These are phyloP conservation scores for Claviceps sp. DNA, from an alignment of 2,329 filamentous ascomycete genomes.

Conservation along the genomic window DNA sequence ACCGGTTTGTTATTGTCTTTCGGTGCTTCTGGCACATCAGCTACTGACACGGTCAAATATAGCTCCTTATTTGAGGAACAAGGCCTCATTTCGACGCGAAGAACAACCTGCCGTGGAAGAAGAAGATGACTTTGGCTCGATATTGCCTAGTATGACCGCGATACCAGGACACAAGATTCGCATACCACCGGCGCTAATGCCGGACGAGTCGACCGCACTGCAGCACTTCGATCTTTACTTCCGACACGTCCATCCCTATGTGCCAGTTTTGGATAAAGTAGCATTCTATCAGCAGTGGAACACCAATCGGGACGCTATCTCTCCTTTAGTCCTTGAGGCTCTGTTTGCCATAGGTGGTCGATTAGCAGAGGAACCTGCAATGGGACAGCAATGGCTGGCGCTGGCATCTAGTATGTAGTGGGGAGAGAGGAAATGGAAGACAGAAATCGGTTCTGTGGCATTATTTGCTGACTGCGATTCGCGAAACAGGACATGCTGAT, in stretches of 20 bases:
- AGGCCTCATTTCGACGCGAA: conserved; percentile 34
- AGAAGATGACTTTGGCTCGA: conserved; percentile 57
- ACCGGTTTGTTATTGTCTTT: conserved; percentile 46
- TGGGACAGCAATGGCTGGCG: conserved; percentile 86
- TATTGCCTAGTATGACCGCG: conserved; percentile 53
- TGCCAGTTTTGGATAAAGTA: conserved; percentile 73
- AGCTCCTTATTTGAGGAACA: conserved; percentile 76
- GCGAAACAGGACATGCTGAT: conserved; percentile 61
- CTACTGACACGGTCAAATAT: neutral
- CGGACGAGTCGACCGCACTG: conserved; percentile 65
- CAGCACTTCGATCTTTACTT: conserved; percentile 89
- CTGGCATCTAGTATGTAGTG: conserved; percentile 58
- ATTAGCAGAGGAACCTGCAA: conserved; percentile 67
- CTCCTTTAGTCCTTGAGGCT: conserved; percentile 76
- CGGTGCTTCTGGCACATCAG: too few species aligned
- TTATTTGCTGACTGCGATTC: neutral
- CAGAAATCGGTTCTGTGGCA: neutral
- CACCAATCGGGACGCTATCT: conserved; percentile 67
- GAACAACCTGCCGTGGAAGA: conserved; percentile 55
- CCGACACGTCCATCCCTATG: conserved; percentile 78
- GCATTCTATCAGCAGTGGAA: conserved; percentile 86
- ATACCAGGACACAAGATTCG: conserved; percentile 65
- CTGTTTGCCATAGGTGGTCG: conserved; percentile 82
- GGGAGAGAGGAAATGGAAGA: neutral
- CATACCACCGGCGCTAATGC: conserved; percentile 89